phyloP scores from a whole-genome alignment of 805 yeast species.

The Zygoascus bituminiphila region DNA sequence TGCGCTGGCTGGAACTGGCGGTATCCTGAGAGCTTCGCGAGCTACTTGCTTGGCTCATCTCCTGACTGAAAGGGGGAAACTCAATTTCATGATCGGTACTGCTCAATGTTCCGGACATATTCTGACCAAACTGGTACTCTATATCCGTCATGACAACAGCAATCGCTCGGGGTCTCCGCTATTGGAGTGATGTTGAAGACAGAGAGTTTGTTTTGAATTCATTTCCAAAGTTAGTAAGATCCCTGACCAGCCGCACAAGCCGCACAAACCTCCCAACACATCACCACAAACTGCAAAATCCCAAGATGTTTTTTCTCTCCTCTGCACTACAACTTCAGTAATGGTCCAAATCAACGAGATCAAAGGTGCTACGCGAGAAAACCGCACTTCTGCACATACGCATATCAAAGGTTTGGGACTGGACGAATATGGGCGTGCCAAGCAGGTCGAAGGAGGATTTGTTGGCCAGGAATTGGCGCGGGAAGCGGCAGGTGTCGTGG shows the following conservation, averaged over 20 bases:
- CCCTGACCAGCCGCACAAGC: no score
- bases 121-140: neutral
- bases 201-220: neutral
- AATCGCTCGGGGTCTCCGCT: neutral
- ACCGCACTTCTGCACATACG: constrained; percentile 90
- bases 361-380: constrained; percentile 48
- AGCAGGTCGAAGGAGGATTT: constrained; percentile 79
- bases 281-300: neutral
- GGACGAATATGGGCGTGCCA: constrained; percentile 83
- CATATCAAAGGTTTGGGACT: constrained; percentile 93
- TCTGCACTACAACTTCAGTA: neutral
- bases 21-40: neutral
- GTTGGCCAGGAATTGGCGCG: constrained; percentile 66
- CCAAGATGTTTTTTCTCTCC: neutral
- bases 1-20: neutral
- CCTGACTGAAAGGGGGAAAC: neutral
- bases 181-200: neutral
- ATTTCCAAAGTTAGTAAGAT: no score
- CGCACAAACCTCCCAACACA: neutral
- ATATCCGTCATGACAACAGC: neutral
- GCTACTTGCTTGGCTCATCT: neutral
- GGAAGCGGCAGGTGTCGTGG: constrained; percentile 87
- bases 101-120: neutral
- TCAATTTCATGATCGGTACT: neutral
- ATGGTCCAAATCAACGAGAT: constrained; percentile 80